Evolutionary conservation across 129 eudicot genomes (phyloP).

Genomic region (Flaveria ramosissima): DNA sequence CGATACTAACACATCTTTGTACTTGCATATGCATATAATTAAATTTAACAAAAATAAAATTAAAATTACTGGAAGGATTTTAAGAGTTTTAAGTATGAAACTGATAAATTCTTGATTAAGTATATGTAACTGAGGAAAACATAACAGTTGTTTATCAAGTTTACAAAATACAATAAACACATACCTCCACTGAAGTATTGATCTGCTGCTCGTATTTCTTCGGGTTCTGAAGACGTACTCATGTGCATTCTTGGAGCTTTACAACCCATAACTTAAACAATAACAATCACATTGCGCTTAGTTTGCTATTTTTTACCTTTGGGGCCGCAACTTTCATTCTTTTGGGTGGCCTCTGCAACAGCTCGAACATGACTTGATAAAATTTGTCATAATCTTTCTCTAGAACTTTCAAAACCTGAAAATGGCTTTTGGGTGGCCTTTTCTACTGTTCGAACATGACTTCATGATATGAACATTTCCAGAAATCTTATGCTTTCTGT

Average conservation of each 20-base stretch:
- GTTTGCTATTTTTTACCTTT: constrained; percentile 19
- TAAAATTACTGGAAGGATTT: too few relatives aligned
- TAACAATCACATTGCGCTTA: neutral
- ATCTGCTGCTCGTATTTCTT: constrained; percentile 3
- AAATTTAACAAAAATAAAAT: too few relatives aligned
- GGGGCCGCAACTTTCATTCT: constrained; percentile 23
- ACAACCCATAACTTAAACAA: constrained; percentile 10
- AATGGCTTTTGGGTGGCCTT: constrained; percentile 13
- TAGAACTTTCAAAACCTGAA: neutral
- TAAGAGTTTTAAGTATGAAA: neutral
- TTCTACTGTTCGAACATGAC: constrained; percentile 9
- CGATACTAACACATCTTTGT: too few relatives aligned
- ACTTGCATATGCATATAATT: too few relatives aligned
- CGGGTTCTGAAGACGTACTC: neutral
- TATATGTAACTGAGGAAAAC: neutral
- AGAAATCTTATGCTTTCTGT: neutral
- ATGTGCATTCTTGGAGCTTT: neutral
- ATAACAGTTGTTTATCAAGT: neutral
- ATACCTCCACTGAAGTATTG: constrained; percentile 11
- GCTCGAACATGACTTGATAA: constrained; percentile 9
- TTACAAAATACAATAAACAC: neutral
- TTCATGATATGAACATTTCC: constrained; percentile 6
- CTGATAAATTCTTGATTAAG: neutral
- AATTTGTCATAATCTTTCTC: constrained; percentile 9
- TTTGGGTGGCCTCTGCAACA: constrained; percentile 42